Evolutionary conservation across 345 rosid genomes (phyloP).

Genomic region (Stellera chamaejasme): DNA sequence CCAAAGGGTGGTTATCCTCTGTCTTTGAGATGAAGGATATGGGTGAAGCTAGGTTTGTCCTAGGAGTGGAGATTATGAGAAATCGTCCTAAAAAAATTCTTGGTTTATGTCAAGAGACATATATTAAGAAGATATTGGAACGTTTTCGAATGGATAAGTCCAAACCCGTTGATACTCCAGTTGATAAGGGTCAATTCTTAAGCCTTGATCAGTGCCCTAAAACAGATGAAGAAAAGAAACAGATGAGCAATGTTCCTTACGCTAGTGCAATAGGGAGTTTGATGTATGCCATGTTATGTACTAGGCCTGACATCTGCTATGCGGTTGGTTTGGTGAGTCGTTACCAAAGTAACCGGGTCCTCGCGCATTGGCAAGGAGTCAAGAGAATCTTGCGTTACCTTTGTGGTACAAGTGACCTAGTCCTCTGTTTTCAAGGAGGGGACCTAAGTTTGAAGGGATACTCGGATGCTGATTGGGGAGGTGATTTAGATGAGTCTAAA

Average conservation of each 20-base stretch:
- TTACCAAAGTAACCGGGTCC: background rate
- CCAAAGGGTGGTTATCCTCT: conserved; percentile 4
- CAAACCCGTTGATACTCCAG: conserved; percentile 1
- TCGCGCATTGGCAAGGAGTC: conserved; percentile 1
- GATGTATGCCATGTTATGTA: conserved; percentile 6
- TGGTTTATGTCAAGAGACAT: conserved; percentile 1
- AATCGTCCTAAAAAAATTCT: background rate
- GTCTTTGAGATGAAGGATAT: conserved; percentile 1
- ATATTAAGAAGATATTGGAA: conserved; percentile 3
- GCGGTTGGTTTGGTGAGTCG: background rate
- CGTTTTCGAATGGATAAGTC: conserved; percentile 1
- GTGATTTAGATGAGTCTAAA: background rate
- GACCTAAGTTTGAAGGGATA: background rate
- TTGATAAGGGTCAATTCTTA: background rate
- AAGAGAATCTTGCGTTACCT: conserved; percentile 4
- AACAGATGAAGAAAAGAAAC: background rate
- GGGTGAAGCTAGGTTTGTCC: background rate
- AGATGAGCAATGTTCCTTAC: background rate
- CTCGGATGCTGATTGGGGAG: background rate
- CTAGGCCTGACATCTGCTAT: background rate
- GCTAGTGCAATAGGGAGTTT: background rate
- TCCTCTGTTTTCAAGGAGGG: background rate
- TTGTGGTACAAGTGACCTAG: background rate
- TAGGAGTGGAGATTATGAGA: background rate
- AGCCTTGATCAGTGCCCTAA: background rate